phyloP scores from a whole-genome alignment of 1,284 basidiomycete genomes.

The Porodaedalea pini region DNA sequence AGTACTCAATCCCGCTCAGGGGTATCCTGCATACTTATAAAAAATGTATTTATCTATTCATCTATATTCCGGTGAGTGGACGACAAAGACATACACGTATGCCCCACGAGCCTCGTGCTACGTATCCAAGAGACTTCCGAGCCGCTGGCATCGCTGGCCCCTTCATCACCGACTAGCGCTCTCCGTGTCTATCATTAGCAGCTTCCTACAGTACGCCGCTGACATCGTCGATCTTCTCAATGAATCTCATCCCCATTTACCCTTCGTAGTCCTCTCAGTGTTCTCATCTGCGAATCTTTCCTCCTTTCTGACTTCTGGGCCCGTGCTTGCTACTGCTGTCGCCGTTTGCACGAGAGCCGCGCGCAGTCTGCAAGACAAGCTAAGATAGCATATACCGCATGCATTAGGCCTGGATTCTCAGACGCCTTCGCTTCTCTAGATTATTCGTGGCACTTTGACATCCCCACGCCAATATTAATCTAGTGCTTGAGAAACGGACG shows the following conservation, averaged over 20 bases:
- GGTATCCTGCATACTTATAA: not conserved
- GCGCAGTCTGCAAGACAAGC: too few species aligned
- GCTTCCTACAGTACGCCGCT: not conserved
- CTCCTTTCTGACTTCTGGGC: not conserved
- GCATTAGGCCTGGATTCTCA: too few species aligned
- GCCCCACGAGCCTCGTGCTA: not conserved
- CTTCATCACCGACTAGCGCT: not conserved
- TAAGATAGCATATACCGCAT: too few species aligned
- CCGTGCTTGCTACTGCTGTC: too few species aligned
- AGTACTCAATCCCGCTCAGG: not conserved
- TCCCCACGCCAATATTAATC: too few species aligned
- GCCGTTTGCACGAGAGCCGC: too few species aligned
- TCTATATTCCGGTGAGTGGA: too few species aligned
- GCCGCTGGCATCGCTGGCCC: not conserved
- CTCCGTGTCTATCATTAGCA: not conserved
- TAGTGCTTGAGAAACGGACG: too few species aligned
- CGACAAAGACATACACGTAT: too few species aligned
- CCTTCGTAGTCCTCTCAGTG: not conserved
- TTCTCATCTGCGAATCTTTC: not conserved
- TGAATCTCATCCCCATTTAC: not conserved
- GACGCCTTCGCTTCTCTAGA: too few species aligned
- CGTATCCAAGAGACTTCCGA: not conserved
- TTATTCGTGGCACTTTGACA: too few species aligned
- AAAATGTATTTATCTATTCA: too few species aligned
- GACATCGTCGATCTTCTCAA: slow-evolving; percentile 1